Percentiles rank a stretch among this genome's conserved stretches.
phyloP scores from a whole-genome alignment of 2,329 filamentous ascomycete species.

The Uncinocarpus reesii region DNA sequence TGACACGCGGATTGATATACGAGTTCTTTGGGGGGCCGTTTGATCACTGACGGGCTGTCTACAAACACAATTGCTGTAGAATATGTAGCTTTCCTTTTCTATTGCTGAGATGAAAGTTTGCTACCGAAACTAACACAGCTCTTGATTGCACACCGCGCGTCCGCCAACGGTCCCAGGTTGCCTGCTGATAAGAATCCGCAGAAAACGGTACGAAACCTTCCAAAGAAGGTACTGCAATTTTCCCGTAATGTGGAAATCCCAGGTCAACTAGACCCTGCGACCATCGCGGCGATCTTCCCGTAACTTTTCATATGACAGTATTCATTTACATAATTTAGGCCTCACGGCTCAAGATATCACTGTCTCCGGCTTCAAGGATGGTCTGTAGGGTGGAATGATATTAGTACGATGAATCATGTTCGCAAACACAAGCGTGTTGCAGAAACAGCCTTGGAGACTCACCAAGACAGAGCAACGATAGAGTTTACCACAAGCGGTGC shows the following conservation, averaged over 20 bases:
- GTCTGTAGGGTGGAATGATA: slow-evolving; percentile 26
- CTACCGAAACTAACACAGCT: not conserved
- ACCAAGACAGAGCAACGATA: slow-evolving; percentile 95
- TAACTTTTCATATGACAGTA: not conserved
- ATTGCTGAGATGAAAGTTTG: not conserved
- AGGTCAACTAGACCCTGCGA: not conserved
- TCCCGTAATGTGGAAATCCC: too few species aligned
- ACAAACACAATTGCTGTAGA: not conserved
- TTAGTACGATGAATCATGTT: too few species aligned
- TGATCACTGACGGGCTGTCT: too few species aligned
- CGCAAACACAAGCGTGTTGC: too few species aligned
- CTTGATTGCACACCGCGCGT: not conserved
- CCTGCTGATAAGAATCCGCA: not conserved
- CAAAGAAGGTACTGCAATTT: too few species aligned
- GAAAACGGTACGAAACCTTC: not conserved
- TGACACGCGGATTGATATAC: too few species aligned
- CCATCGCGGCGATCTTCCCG: not conserved
- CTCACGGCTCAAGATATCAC: slow-evolving; percentile 79
- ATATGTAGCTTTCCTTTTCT: not conserved
- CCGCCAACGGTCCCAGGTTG: not conserved
- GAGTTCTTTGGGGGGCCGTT: too few species aligned
- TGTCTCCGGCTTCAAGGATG: slow-evolving; percentile 94
- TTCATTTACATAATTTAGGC: slow-evolving; percentile 45
- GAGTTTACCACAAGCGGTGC: slow-evolving; percentile 96
- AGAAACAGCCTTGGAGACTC: not conserved